These are phyloP conservation scores for Cytospora chrysosperma DNA, from an alignment of 2,329 filamentous ascomycete genomes.

Conservation along the genomic window DNA sequence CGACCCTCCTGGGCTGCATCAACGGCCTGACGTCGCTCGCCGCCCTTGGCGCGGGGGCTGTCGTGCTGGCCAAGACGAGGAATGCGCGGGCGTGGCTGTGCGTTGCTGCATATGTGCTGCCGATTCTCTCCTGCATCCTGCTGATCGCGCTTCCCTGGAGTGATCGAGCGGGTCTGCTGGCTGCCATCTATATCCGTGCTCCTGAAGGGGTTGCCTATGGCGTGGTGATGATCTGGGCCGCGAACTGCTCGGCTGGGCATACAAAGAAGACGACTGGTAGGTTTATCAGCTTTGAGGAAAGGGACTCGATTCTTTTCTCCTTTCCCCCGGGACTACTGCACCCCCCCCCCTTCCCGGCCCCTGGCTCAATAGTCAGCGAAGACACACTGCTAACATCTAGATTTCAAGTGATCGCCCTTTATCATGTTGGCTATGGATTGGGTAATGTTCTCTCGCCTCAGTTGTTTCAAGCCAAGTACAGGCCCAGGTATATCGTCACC, in stretches of 20 bases:
- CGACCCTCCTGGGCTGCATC: conserved; percentile 31
- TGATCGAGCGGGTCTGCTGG: conserved; percentile 37
- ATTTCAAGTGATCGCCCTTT: conserved; percentile 32
- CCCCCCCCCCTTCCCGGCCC: too few relatives aligned
- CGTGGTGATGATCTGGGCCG: conserved; percentile 41
- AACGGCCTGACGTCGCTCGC: conserved; percentile 21
- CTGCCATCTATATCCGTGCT: conserved; percentile 39
- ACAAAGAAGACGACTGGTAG: conserved; percentile 39
- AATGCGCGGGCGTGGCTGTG: conserved; percentile 24
- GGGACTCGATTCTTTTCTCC: too few relatives aligned
- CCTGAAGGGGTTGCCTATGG: conserved; percentile 38
- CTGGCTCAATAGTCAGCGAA: neutral
- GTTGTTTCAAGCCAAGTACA: conserved; percentile 29
- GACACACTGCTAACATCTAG: neutral
- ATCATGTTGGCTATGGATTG: conserved; percentile 34
- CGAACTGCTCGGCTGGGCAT: conserved; percentile 37
- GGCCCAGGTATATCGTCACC: conserved; percentile 33
- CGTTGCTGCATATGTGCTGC: conserved; percentile 31
- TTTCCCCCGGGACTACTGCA: too few relatives aligned
- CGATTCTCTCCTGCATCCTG: conserved; percentile 37
- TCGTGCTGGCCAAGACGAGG: conserved; percentile 21
- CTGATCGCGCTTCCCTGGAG: conserved; percentile 38
- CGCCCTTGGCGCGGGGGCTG: conserved; percentile 12
- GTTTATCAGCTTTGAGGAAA: too few relatives aligned
- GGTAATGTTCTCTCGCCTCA: conserved; percentile 35